Evolutionary conservation across 179 eudicot genomes (phyloP), one percentile per base, ranked within the genome.

Genomic region (Beta lomatogona): DNA sequence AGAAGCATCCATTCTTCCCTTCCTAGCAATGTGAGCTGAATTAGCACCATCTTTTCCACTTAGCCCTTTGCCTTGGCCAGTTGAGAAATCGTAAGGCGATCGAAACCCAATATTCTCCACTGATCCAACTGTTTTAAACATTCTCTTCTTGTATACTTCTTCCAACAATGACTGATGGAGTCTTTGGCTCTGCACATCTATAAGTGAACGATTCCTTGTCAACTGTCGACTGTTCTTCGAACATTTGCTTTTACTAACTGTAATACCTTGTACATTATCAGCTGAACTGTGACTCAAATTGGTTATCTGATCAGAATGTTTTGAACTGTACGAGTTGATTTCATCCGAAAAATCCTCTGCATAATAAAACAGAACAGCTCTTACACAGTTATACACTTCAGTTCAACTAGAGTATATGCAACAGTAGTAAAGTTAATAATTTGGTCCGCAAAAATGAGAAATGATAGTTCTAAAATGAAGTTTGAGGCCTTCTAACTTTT

Each of bases 41-140:
- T 71, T 71, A 11, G 41, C 15, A 15, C 61, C 61, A 22, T 15
- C 5, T 45, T 36, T 36, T 36, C 1, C 41, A 36, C 59, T 73
- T 13, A 54, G 46, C 44, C 36, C 36, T 54, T n/a, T 75, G 4
- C 16, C 16, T 25, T 54, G 65, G 65, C 52, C 16, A 55, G 22
- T 57, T 16, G 77, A 75, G 66, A 36, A 8, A 22, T 75, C 66
- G 36, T 16, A 75, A 8, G 77, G 77, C 1, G 14, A 15, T 19
- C 86, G 93, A 83, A 71, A 90, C 79, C 95, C 97, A 22, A 94
- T 88, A 77, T 89, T 78, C 71, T 91, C 97, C 22, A 92, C 85
- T 6, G 92, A 88, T 9, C 92, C 97, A 11, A 88, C 97, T 0
- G 94, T 94, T 81, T 90, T 92, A 81, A 88, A 88, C 61, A 85